These are phyloP conservation scores for Tolypocladium nubicola DNA, from an alignment of 2,329 filamentous ascomycete genomes.

Conservation along the genomic window DNA sequence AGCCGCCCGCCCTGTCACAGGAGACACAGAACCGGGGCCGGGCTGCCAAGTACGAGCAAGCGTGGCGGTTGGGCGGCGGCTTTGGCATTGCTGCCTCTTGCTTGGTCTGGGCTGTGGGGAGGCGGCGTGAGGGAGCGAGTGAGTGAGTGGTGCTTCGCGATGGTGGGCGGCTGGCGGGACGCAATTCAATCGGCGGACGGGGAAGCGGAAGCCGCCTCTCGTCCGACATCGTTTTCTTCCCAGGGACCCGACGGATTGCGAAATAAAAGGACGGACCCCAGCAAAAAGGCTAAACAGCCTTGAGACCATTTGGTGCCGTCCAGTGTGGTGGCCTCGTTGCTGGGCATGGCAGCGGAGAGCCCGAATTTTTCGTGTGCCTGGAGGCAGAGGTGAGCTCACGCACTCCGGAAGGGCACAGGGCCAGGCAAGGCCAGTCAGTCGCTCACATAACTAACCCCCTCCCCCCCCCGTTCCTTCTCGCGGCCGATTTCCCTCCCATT, in stretches of 20 bases:
- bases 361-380: background rate
- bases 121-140: background rate
- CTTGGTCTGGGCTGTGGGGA: background rate
- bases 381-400: background rate
- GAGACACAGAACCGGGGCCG: background rate
- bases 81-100: background rate
- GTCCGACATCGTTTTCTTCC: background rate
- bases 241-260: background rate
- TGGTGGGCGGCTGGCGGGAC: background rate
- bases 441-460: constrained; percentile 26
- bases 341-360: background rate
- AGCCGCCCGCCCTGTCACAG: background rate
- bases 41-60: background rate
- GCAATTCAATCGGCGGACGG: background rate
- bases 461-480: constrained; percentile 20
- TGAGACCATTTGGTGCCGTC: background rate
- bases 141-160: background rate
- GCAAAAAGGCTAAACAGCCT: background rate
- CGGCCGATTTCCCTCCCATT: constrained; percentile 15
- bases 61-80: background rate
- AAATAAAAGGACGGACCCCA: background rate
- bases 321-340: background rate
- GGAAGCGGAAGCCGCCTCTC: background rate
- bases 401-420: background rate
- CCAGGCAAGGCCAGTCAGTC: constrained; percentile 3